Evolutionary conservation across 192 early-diverging fungal genomes (phyloP).

Genomic region (Kappamyces sp.): DNA sequence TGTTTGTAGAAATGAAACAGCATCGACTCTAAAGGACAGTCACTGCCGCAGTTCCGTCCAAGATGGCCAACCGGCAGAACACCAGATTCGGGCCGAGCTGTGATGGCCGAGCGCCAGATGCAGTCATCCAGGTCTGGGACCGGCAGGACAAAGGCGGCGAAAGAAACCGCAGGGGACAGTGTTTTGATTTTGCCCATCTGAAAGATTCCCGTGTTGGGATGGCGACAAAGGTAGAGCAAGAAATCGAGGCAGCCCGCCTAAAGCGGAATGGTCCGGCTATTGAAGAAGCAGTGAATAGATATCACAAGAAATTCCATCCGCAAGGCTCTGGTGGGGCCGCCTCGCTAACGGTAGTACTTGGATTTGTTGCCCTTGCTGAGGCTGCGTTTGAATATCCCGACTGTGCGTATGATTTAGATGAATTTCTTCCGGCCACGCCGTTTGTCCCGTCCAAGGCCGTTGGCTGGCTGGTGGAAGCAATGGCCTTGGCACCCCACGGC

Average conservation of each 20-base stretch:
- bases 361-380: constrained; percentile 11
- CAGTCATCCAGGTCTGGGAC: too few species aligned
- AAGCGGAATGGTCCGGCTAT: constrained; percentile 19
- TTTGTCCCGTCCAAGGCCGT: constrained; percentile 6
- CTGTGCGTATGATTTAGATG: constrained; percentile 5
- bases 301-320: constrained; percentile 19
- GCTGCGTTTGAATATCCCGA: constrained; percentile 5
- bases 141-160: too few species aligned
- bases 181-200: too few species aligned
- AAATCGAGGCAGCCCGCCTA: constrained; percentile 22
- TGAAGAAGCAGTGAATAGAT: constrained; percentile 17
- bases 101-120: too few species aligned
- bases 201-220: too few species aligned
- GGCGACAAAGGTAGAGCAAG: constrained; percentile 10
- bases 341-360: constrained; percentile 11
- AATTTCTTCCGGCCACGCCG: neutral
- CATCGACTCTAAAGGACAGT: too few species aligned
- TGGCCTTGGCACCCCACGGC: constrained; percentile 11
- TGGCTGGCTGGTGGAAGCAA: neutral
- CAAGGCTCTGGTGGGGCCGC: constrained; percentile 17
- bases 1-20: too few species aligned
- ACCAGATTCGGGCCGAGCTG: too few species aligned
- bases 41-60: too few species aligned
- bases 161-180: too few species aligned
- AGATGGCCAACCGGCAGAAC: too few species aligned